These are phyloP conservation scores for Metrosideros polymorpha DNA, from an alignment of 441 rosid species.

Conservation along the genomic window DNA sequence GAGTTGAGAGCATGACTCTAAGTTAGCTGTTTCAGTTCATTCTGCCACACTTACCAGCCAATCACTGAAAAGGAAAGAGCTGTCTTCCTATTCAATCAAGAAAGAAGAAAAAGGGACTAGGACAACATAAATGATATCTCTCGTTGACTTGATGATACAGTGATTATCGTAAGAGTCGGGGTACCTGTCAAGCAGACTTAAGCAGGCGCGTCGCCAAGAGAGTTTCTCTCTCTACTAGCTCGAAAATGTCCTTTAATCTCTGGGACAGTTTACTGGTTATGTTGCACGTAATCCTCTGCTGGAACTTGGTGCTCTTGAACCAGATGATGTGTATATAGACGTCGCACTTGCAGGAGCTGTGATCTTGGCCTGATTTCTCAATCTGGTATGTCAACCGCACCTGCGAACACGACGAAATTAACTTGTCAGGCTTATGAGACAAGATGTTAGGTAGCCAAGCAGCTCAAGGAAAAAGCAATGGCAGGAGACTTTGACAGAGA, in stretches of 20 bases:
- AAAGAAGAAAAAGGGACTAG: neutral
- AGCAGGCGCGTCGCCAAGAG: neutral
- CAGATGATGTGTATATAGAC: conserved; percentile 46
- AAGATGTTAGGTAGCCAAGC: neutral
- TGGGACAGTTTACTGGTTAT: conserved; percentile 45
- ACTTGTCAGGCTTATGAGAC: neutral
- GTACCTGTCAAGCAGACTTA: neutral
- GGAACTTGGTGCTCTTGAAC: conserved; percentile 65
- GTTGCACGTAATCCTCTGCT: conserved; percentile 57
- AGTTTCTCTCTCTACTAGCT: conserved; percentile 43
- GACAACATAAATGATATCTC: neutral
- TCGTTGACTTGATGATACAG: neutral
- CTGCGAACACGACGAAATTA: conserved; percentile 12
- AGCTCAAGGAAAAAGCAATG: neutral
- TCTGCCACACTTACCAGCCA: neutral
- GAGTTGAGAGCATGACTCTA: neutral
- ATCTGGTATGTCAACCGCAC: conserved; percentile 46
- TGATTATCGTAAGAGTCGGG: neutral
- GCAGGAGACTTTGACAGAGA: neutral
- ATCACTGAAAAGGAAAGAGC: neutral
- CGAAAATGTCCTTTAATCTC: conserved; percentile 46
- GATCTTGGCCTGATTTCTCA: conserved; percentile 30
- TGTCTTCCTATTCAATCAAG: neutral
- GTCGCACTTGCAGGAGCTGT: conserved; percentile 49
- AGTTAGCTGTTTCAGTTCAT: neutral